Evolutionary conservation across 495 filamentous ascomycete genomes (phyloP), one percentile per base, ranked within the genome.

Genomic region (Neurospora pannonica): DNA sequence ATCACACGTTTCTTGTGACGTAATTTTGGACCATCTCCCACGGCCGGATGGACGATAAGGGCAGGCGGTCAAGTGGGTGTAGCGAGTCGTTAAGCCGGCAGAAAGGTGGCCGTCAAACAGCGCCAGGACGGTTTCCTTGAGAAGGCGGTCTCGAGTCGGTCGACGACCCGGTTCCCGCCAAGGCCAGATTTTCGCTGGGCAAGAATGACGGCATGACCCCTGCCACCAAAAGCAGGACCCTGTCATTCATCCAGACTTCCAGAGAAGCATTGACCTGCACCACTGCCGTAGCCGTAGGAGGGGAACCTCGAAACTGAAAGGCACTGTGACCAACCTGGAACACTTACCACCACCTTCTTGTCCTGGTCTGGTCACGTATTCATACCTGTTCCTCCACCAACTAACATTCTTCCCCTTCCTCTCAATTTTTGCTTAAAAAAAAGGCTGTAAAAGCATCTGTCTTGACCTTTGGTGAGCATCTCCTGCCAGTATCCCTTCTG

Each of bases 131-230:
- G 13, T 28, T 48, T 36, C 34, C 34, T 36, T 43, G 3, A 21
- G 21, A 48, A 42, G 39, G 74, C 74, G 74, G 71, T 75, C 71
- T 73, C 19, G 73, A 74, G 36, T 72, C 39, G 42, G 70, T 70
- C 19, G 21, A 42, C 70, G 48, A 42, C 40, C 40, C 36, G 28
- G 54, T 34, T 73, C 38, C 38, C 71, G 71, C 74, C 37, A 74
- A 70, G 72, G 36, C 62, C 38, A 39, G 24, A 67, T 71, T 70
- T 70, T 42, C 62, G 24, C 17, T n/a, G 28, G 34, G 71, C 40
- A 74, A 74, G 69, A 38, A 76, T 77, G 76, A 77, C 76, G 76
- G 76, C 76, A 77, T 77, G 70, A 77, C 75, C 75, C 75, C 71
- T 77, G 75, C 54, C 71, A 72, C n/a, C n/a, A 13, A 31, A 24